phyloP scores from a whole-genome alignment of 2,329 filamentous ascomycete species.

The Ceratocystis papillata region DNA sequence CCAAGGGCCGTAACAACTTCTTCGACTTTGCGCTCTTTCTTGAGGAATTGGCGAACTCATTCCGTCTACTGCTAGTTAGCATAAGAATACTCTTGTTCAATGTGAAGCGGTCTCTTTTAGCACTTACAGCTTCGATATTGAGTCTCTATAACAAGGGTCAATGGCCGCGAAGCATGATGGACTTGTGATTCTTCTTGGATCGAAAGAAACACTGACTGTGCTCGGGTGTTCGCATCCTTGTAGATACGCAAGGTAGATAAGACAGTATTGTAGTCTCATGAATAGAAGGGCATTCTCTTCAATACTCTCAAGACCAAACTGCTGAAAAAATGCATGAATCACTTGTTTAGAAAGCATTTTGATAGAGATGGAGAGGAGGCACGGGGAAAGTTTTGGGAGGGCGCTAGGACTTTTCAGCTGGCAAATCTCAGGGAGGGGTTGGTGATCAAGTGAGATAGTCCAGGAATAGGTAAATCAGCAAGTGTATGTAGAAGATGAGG shows the following conservation, averaged over 20 bases:
- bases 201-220: not conserved
- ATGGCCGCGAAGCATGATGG: not conserved
- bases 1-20: not conserved
- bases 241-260: not conserved
- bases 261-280: not conserved
- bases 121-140: not conserved
- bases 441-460: too few relatives aligned
- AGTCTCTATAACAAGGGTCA: not conserved
- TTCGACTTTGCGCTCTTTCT: not conserved
- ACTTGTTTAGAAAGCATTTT: not conserved
- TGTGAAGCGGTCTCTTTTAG: not conserved
- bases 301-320: not conserved
- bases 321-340: not conserved
- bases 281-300: not conserved
- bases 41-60: not conserved
- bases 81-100: not conserved
- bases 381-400: not conserved
- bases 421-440: too few relatives aligned
- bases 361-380: not conserved
- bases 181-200: not conserved
- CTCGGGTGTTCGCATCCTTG: not conserved
- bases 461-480: too few relatives aligned
- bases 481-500: not conserved
- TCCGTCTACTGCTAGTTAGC: conserved; percentile 4
- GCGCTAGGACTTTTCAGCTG: too few relatives aligned